Percentiles rank a stretch among this genome's conserved stretches.
Evolutionary conservation across 768 basidiomycete genomes (phyloP).

Genomic region (Chiua virens): DNA sequence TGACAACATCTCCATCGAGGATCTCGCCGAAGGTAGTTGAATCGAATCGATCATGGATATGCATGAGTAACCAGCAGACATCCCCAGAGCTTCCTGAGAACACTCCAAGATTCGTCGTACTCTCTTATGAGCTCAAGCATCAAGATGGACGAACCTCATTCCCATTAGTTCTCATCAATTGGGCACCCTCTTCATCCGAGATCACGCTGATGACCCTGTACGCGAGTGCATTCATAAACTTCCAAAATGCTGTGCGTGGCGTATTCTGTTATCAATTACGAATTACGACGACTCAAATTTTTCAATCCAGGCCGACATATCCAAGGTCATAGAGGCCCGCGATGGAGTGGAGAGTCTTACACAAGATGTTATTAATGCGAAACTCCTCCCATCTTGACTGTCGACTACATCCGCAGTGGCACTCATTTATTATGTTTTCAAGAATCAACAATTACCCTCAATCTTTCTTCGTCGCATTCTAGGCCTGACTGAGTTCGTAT

Average conservation of each 20-base stretch:
- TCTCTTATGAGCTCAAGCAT: constrained; percentile 82
- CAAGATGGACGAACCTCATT: constrained; percentile 81
- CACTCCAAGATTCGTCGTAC: constrained; percentile 80
- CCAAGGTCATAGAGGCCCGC: constrained; percentile 76
- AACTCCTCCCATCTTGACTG: constrained; percentile 38
- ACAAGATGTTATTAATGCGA: constrained; percentile 64
- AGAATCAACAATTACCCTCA: too few species aligned
- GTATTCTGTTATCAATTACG: neutral
- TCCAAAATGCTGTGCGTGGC: constrained; percentile 69
- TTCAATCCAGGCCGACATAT: constrained; percentile 71
- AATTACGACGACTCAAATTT: too few species aligned
- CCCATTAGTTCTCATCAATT: constrained; percentile 85
- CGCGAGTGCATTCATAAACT: constrained; percentile 77
- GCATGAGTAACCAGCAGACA: neutral
- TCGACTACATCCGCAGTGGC: neutral
- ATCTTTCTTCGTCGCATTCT: too few species aligned
- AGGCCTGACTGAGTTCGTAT: too few species aligned
- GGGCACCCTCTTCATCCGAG: constrained; percentile 79
- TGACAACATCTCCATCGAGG: constrained; percentile 73
- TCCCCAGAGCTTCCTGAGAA: constrained; percentile 80
- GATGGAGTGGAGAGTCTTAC: constrained; percentile 85
- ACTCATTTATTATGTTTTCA: too few species aligned
- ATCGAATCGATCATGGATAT: neutral
- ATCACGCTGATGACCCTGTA: constrained; percentile 77
- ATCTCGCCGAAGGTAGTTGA: constrained; percentile 77